A percentile compares a stretch with the other conserved stretches of the same genome.
Evolutionary conservation across 768 basidiomycete genomes (phyloP).

Genomic region (Rubroboletus pulcherrimus): DNA sequence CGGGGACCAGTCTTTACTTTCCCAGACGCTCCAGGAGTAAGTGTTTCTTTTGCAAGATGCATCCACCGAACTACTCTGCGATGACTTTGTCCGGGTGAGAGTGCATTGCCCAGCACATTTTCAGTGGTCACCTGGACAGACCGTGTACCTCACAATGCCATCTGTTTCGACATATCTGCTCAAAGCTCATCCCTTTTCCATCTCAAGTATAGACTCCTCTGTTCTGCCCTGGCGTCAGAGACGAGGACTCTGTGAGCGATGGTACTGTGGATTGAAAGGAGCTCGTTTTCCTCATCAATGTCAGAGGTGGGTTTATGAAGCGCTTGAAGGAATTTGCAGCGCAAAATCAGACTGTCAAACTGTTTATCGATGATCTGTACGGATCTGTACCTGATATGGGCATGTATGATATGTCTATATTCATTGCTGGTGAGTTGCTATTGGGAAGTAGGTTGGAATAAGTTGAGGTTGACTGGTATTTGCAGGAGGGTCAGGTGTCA

Average conservation of each 20-base stretch:
- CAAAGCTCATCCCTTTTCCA: conserved; percentile 63
- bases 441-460: background rate
- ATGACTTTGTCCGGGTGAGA: conserved; percentile 45
- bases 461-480: background rate
- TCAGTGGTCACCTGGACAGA: conserved; percentile 53
- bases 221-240: conserved; percentile 4
- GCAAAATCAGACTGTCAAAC: conserved; percentile 34
- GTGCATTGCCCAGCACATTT: conserved; percentile 45
- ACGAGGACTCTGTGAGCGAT: background rate
- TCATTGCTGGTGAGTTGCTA: conserved; percentile 43
- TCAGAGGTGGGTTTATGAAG: conserved; percentile 57
- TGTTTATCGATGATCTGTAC: conserved; percentile 61
- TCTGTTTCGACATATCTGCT: conserved; percentile 41
- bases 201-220: conserved; percentile 39
- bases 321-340: conserved; percentile 36
- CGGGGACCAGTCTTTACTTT: conserved; percentile 76
- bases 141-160: conserved; percentile 49
- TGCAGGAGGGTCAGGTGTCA: conserved; percentile 48
- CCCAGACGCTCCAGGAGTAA: conserved; percentile 76
- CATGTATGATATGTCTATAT: conserved; percentile 42
- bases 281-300: conserved; percentile 56
- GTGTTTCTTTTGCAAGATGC: conserved; percentile 35
- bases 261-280: conserved; percentile 31
- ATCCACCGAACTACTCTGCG: conserved; percentile 40
- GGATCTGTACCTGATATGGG: conserved; percentile 40